phyloP scores from a whole-genome alignment of 169 alveolate genomes.

The Cryptosporidium baileyi region DNA sequence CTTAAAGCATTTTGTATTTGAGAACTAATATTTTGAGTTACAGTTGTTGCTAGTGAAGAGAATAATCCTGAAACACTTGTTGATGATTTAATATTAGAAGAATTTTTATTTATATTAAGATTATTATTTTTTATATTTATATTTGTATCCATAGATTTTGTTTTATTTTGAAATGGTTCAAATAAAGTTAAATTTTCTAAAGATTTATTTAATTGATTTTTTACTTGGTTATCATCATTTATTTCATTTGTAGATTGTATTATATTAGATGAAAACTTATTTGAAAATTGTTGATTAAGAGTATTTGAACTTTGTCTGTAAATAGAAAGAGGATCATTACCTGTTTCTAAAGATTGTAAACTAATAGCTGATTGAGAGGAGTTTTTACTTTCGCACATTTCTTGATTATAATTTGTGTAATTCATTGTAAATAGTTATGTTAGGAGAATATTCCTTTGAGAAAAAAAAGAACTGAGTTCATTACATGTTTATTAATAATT shows the following conservation, averaged over 20 bases:
- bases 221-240: not conserved
- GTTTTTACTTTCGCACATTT: too few species aligned
- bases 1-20: constrained; percentile 63
- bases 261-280: not conserved
- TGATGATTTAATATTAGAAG: not conserved
- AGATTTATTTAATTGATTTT: not conserved
- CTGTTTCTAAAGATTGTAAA: constrained; percentile 24
- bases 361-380: not conserved
- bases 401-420: too few species aligned
- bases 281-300: not conserved
- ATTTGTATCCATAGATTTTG: not conserved
- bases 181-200: constrained; percentile 32
- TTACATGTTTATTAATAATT: too few species aligned
- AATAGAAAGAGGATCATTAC: constrained; percentile 52
- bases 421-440: too few species aligned
- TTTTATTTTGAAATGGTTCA: constrained; percentile 22
- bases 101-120: not conserved
- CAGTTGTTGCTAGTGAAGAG: constrained; percentile 60
- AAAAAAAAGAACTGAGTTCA: too few species aligned
- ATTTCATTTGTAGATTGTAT: not conserved
- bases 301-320: not conserved
- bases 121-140: not conserved
- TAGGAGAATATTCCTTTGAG: too few species aligned
- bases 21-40: constrained; percentile 63
- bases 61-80: constrained; percentile 64